Base-by-base conservation (phyloP, 768 basidiomycete species). In the Suillus luteus region DNA sequence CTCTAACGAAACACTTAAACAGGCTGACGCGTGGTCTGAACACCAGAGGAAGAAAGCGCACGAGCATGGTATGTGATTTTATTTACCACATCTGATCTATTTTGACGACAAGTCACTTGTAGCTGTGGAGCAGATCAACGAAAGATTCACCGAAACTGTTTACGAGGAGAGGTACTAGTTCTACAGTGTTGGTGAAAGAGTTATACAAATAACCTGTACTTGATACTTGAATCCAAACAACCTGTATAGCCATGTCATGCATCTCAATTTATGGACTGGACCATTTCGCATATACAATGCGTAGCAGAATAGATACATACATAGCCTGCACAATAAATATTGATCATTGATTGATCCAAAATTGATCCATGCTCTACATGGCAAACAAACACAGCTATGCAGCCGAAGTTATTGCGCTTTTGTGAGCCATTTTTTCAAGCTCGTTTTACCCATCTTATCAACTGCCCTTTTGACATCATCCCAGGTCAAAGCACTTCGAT, bases 401-500 rank as follows among this genome's bases (percentile, higher is more conserved):
- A 58, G 57, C 57, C 17, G 19, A 17, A 24, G 64, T 77, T 69
- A 81, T 68, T 79, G 78, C 2, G 83, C 83, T 66, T 87, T 91
- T 58, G 76, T 85, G 61, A 93, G 78, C 93, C 93, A 94, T 72
- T 90, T 91, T 72, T 85, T 91, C 61, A 95, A 75, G 67, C 83
- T 89, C 12, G 86, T 84, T 68, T 92, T 89, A 2, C 88, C 87
- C 52, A 81, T 80, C 68, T 76, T 83, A 54, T 89, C 87, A 31
- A 93, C 81, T 6, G 86, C 85, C 65, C 78, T 83, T 77, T 84
- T 90, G 43, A 96, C 81, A 24, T 89, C 87, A 15, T 83, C 82
- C 62, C 87, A 81, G 35, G 85, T 84, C 2, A 91, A 79, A 2
- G 80, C 75, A 68, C 87, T 92, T 27, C 90, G 83, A 72, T 94